A percentile compares a stretch with the other conserved stretches of the same genome.
Conservation (phyloP, 495 filamentous ascomycete species). For the Tuber borchii region DNA sequence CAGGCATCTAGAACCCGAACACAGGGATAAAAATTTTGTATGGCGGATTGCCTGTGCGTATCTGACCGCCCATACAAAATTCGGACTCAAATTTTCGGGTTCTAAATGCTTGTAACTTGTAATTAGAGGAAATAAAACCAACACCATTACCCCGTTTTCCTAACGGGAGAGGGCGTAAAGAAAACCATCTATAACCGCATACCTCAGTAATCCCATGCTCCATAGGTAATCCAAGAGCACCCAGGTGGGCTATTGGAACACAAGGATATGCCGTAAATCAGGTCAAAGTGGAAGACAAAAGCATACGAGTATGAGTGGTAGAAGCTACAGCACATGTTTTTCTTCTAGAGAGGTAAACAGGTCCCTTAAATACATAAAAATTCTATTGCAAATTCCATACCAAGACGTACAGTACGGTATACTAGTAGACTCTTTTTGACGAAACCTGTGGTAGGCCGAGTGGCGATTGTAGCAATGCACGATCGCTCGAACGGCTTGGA, state of each 20-base stretch:
- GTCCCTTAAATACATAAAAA: slow-evolving; percentile 4
- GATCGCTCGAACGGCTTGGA: too few species aligned
- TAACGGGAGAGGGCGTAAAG: not conserved
- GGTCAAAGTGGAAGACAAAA: too few species aligned
- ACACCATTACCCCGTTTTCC: not conserved
- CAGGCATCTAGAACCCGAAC: too few species aligned
- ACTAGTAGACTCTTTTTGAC: not conserved
- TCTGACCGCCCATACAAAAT: too few species aligned
- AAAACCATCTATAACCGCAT: not conserved
- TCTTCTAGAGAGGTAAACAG: slow-evolving; percentile 11
- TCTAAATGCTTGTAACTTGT: too few species aligned
- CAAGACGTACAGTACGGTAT: too few species aligned
- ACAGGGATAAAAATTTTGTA: too few species aligned
- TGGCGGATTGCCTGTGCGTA: too few species aligned
- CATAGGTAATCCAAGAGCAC: not conserved
- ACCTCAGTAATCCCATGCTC: too few species aligned
- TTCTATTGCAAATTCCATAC: not conserved
- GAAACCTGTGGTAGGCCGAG: slow-evolving; percentile 2
- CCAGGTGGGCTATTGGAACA: not conserved
- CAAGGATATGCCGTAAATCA: slow-evolving; percentile 1
- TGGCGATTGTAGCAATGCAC: not conserved
- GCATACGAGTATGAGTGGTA: slow-evolving; percentile 8
- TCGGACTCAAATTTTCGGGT: too few species aligned
- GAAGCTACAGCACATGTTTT: slow-evolving; percentile 8
- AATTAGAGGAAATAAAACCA: not conserved